Conservation (phyloP, 441 rosid species). For the Corymbia calophylla region DNA sequence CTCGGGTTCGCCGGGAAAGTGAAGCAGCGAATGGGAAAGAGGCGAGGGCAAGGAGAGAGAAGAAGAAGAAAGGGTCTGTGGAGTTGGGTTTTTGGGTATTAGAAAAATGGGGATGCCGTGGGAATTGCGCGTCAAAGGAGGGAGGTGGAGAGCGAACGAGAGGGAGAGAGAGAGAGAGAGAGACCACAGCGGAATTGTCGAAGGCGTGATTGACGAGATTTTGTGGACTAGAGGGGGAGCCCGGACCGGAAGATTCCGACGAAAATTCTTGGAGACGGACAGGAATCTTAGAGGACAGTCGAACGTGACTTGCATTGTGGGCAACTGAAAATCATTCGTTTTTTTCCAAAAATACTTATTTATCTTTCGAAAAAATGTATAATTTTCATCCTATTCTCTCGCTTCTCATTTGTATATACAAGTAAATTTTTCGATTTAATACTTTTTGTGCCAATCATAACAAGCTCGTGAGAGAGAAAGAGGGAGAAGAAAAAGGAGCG, state of each 20-base stretch:
- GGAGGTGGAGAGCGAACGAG: background rate
- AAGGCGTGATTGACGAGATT: background rate
- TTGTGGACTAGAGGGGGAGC: background rate
- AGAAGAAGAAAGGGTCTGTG: background rate
- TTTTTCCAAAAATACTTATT: background rate
- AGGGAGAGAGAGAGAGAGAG: too few species aligned
- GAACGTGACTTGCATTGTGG: background rate
- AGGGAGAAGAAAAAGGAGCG: background rate
- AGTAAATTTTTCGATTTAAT: too few species aligned
- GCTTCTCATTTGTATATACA: background rate
- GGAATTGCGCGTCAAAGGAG: background rate
- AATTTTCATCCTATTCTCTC: background rate
- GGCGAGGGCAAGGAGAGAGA: background rate
- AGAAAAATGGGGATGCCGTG: background rate
- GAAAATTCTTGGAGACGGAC: background rate
- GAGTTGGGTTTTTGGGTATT: background rate
- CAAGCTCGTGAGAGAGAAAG: background rate
- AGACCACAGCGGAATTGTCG: background rate
- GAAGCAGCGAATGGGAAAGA: background rate
- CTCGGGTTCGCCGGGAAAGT: background rate
- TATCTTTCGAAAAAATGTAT: background rate
- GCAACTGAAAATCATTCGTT: background rate
- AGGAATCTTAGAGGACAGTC: background rate
- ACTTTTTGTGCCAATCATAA: fast-evolving
- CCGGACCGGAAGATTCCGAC: background rate